These are phyloP conservation scores for Trichoderma atrobrunneum DNA, from an alignment of 2,329 filamentous ascomycete genomes.

Conservation along the genomic window DNA sequence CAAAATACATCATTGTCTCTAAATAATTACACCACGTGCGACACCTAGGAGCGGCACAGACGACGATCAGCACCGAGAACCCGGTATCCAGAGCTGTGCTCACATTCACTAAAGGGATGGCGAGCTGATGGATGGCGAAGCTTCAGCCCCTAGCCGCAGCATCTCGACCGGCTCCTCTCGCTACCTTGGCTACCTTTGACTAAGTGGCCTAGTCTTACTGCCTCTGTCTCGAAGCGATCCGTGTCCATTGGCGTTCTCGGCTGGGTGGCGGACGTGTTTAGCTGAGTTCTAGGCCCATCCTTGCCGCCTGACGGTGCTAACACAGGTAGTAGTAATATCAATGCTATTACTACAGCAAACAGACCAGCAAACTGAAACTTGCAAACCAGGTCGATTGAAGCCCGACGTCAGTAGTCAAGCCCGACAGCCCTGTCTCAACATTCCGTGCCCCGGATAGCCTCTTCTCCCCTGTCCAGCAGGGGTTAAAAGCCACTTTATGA, in stretches of 20 bases:
- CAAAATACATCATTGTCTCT: background rate
- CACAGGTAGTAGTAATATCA: background rate
- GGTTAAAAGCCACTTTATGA: background rate
- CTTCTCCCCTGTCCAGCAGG: background rate
- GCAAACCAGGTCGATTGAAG: background rate
- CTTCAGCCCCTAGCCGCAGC: background rate
- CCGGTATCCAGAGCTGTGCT: background rate
- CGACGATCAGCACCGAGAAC: conserved; percentile 3
- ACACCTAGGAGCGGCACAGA: background rate
- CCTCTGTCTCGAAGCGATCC: background rate
- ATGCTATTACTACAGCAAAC: background rate
- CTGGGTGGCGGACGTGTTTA: background rate
- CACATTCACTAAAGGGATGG: background rate
- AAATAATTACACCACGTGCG: background rate
- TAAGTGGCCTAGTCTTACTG: background rate
- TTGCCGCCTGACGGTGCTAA: background rate
- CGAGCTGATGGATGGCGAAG: background rate
- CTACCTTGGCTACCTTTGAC: background rate
- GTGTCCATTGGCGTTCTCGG: background rate
- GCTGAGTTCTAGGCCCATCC: background rate
- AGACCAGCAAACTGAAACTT: background rate
- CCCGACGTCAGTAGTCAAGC: background rate
- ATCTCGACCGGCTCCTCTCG: background rate
- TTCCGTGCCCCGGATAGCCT: background rate
- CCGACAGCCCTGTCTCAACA: background rate